phyloP scores from a whole-genome alignment of 495 filamentous ascomycete genomes.

The Neurospora sp. region DNA sequence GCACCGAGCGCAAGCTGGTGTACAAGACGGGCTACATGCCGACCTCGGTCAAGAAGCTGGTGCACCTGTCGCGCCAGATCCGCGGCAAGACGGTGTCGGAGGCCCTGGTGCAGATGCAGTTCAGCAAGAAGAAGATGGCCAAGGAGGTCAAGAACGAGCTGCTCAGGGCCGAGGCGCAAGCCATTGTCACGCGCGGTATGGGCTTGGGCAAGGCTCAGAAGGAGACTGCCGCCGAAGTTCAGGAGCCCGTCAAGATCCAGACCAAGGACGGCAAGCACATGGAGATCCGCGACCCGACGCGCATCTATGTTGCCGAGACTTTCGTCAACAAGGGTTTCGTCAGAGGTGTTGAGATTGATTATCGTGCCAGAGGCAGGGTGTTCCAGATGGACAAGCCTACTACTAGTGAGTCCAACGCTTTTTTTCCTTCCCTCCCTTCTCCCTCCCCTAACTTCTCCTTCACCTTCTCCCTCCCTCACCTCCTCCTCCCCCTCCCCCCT shows the following conservation, averaged over 20 bases:
- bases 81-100: constrained; percentile 84
- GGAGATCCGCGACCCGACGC: constrained; percentile 55
- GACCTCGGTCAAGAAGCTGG: constrained; percentile 83
- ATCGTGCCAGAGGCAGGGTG: constrained; percentile 59
- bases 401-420: constrained; percentile 49
- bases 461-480: background rate
- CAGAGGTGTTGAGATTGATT: constrained; percentile 44
- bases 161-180: constrained; percentile 63
- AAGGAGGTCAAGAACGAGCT: constrained; percentile 69
- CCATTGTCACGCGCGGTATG: constrained; percentile 74
- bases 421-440: background rate
- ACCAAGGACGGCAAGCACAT: constrained; percentile 52
- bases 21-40: constrained; percentile 58
- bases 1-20: constrained; percentile 60
- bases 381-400: constrained; percentile 52
- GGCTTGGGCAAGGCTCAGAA: constrained; percentile 47
- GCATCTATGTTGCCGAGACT: constrained; percentile 78
- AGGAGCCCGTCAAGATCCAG: constrained; percentile 28
- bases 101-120: constrained; percentile 89
- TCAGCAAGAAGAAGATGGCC: constrained; percentile 87
- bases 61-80: constrained; percentile 74
- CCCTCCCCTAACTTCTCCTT: background rate
- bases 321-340: constrained; percentile 71
- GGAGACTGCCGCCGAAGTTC: constrained; percentile 5
- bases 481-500: background rate